Percentiles rank a stretch among this genome's conserved stretches.
Evolutionary conservation across 1,284 basidiomycete species (phyloP).

Genomic region (Cutaneotrichosporon sp.): DNA sequence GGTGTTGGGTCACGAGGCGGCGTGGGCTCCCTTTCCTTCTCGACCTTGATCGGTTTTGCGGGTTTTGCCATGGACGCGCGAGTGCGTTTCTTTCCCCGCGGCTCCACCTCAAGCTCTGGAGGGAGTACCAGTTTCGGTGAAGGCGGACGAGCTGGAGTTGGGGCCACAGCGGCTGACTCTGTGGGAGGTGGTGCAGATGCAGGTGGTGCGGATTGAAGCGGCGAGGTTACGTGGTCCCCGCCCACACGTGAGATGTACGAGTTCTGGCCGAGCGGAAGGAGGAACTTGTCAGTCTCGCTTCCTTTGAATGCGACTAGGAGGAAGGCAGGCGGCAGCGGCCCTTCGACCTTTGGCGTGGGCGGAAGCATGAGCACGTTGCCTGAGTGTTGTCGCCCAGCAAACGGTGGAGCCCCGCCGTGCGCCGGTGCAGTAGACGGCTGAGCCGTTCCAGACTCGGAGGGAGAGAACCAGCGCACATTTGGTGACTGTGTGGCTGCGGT

Average conservation of each 20-base stretch:
- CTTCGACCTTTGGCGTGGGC: constrained; percentile 20
- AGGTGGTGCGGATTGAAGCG: constrained; percentile 10
- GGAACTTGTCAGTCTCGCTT: constrained; percentile 38
- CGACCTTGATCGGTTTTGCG: background rate
- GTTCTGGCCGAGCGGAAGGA: constrained; percentile 34
- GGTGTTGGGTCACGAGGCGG: constrained; percentile 9
- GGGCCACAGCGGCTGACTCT: too few species aligned
- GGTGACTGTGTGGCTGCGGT: background rate
- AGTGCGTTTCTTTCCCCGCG: constrained; percentile 15
- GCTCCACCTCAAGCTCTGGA: background rate
- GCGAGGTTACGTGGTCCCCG: constrained; percentile 33
- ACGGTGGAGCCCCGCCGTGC: background rate
- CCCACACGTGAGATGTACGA: constrained; percentile 40
- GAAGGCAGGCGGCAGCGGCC: constrained; percentile 37
- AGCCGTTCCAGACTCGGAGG: background rate
- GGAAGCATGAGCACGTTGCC: constrained; percentile 1
- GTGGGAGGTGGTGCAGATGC: background rate
- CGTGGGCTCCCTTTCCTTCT: constrained; percentile 6
- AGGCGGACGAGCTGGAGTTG: background rate
- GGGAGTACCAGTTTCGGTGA: background rate
- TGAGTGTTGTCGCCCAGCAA: too few species aligned
- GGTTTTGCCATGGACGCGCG: constrained; percentile 16
- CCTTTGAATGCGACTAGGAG: constrained; percentile 44
- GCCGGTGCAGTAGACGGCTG: too few species aligned
- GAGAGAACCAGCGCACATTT: background rate